Percentiles rank a stretch among this genome's conserved stretches.
These are phyloP conservation scores for Fagus crenata DNA, from an alignment of 306 rosid genomes.

Conservation along the genomic window DNA sequence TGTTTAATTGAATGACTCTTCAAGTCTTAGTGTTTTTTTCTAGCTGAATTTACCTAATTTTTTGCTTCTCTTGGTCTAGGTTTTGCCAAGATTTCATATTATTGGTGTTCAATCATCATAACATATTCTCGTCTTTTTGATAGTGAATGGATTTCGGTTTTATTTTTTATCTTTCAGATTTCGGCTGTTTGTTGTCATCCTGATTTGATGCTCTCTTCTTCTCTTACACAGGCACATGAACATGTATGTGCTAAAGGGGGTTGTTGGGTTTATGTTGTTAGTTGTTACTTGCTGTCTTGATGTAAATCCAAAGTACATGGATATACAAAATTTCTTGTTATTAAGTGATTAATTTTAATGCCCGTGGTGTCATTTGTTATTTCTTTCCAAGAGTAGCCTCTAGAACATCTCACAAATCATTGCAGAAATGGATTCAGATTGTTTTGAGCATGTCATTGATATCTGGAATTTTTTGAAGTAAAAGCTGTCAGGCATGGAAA, in stretches of 20 bases:
- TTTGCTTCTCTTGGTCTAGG: not conserved
- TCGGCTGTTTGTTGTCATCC: no score
- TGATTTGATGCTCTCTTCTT: no score
- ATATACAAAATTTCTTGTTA: no score
- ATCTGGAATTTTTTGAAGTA: not conserved
- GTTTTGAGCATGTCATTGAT: not conserved
- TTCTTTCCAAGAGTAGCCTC: not conserved
- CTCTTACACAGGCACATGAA: no score
- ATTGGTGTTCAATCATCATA: not conserved
- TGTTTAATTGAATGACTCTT: not conserved
- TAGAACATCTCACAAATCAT: not conserved
- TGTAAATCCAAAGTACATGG: no score
- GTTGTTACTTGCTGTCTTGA: no score
- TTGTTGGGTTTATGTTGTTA: no score
- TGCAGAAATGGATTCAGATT: not conserved
- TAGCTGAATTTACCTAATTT: not conserved
- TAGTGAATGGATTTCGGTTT: not conserved
- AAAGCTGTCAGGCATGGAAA: not conserved
- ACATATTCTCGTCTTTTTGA: not conserved
- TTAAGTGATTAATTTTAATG: not conserved
- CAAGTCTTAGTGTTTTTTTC: not conserved
- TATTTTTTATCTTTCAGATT: no score
- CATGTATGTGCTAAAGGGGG: no score
- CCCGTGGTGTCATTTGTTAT: not conserved
- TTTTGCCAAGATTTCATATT: not conserved